Evolutionary conservation across 495 filamentous ascomycete genomes (phyloP).

Genomic region (Xylaria telfairii): DNA sequence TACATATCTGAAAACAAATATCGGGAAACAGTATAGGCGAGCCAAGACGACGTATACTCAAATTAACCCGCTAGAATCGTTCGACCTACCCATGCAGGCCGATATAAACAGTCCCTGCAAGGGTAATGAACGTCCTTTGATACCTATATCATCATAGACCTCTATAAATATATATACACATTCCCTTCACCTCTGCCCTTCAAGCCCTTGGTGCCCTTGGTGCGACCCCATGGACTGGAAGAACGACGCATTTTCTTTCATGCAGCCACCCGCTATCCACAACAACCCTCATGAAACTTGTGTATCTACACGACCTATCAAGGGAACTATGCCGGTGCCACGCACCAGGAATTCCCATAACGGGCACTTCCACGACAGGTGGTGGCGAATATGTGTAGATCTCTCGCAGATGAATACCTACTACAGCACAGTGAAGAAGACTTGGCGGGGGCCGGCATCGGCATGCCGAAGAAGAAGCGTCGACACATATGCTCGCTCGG

Average conservation of each 20-base stretch:
- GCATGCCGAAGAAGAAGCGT: no score
- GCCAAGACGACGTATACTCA: not conserved
- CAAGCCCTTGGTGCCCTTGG: not conserved
- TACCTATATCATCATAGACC: no score
- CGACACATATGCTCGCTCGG: no score
- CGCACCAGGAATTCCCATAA: not conserved
- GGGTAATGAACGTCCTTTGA: no score
- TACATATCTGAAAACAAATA: not conserved
- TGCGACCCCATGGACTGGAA: no score
- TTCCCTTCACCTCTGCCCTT: not conserved
- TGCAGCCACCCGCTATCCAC: not conserved
- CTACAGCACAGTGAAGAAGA: no score
- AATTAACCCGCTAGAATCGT: not conserved
- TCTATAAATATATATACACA: no score
- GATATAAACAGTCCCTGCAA: no score
- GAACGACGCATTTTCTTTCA: not conserved
- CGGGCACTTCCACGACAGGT: no score
- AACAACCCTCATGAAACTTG: not conserved
- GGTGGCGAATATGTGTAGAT: not conserved
- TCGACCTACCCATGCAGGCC: not conserved
- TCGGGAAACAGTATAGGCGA: not conserved
- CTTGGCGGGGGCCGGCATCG: no score
- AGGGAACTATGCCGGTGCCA: not conserved
- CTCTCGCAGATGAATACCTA: no score
- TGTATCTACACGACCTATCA: not conserved